phyloP scores from a whole-genome alignment of 73 alveolate genomes.

The Paramecium pentaurelia region DNA sequence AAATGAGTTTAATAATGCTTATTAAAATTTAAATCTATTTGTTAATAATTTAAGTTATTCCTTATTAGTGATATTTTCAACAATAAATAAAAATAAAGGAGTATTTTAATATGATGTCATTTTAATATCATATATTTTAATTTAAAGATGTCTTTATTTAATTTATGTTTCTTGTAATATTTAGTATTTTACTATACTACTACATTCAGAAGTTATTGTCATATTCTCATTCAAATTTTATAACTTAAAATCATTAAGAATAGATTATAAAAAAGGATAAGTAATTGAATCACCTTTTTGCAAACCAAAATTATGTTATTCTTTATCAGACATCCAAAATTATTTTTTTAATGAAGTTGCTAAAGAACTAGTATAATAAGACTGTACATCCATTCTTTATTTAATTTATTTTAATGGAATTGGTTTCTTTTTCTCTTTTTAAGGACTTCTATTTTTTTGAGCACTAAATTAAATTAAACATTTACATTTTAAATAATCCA shows the following conservation, averaged over 20 bases:
- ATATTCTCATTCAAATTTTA: neutral
- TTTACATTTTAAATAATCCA: neutral
- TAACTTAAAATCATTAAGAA: neutral
- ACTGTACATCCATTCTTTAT: neutral
- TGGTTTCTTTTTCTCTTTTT: neutral
- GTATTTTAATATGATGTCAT: neutral
- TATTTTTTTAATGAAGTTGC: neutral
- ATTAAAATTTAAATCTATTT: neutral
- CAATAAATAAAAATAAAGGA: neutral
- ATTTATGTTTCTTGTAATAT: neutral
- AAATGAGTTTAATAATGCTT: neutral
- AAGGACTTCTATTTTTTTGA: neutral
- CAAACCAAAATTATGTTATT: neutral
- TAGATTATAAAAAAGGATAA: neutral
- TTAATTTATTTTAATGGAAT: neutral
- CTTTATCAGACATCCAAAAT: neutral
- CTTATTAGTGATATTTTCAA: neutral
- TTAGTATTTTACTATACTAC: neutral
- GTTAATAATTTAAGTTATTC: neutral
- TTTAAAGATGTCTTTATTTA: neutral
- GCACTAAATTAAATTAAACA: neutral
- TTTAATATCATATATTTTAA: neutral
- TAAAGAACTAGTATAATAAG: neutral
- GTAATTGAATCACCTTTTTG: neutral
- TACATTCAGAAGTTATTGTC: neutral